phyloP scores from a whole-genome alignment of 305 asterid genomes.

The Fraxinus albicans region DNA sequence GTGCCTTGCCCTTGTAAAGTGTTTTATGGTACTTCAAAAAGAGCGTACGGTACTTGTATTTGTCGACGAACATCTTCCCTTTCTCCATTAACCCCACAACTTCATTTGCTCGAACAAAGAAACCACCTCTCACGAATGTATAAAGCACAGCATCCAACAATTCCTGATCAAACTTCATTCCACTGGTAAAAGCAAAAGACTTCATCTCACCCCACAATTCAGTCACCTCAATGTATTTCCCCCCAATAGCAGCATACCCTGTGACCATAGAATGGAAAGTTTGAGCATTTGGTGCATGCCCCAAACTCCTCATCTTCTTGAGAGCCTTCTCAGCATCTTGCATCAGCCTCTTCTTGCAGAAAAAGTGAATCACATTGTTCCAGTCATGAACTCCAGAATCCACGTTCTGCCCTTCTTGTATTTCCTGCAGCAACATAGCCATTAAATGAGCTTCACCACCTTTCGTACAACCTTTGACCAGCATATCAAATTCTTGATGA shows the following conservation, averaged over 20 bases:
- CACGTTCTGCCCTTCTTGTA: conserved; percentile 57
- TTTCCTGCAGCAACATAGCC: conserved; percentile 76
- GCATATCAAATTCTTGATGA: conserved; percentile 40
- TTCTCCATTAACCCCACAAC: conserved; percentile 80
- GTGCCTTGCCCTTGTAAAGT: conserved; percentile 68
- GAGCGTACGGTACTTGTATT: conserved; percentile 74
- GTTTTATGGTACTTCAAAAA: conserved; percentile 81
- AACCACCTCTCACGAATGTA: conserved; percentile 87
- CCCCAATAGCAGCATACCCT: conserved; percentile 83
- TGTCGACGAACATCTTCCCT: conserved; percentile 71
- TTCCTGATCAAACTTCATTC: conserved; percentile 82
- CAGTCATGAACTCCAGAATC: conserved; percentile 87
- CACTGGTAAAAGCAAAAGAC: conserved; percentile 47
- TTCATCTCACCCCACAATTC: conserved; percentile 98
- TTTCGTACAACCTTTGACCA: conserved; percentile 37
- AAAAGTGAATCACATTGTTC: conserved; percentile 86
- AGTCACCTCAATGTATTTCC: conserved; percentile 80
- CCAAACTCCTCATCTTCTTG: conserved; percentile 83
- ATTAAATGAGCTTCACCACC: conserved; percentile 48
- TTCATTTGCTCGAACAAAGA: conserved; percentile 76
- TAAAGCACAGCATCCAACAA: conserved; percentile 84
- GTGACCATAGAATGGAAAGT: conserved; percentile 87
- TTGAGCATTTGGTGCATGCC: conserved; percentile 75
- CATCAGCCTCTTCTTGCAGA: conserved; percentile 89
- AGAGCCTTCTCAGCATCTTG: conserved; percentile 88